Conservation (phyloP, 176 grass and related monocot genomes). For the sorghum (Sorghum bicolor) region Sorghum_bicolor_NCBIv3 NC_012871.2:5991001-5991500, state of each 20-base stretch:
- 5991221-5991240: no score
- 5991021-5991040: not conserved
- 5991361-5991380: not conserved
- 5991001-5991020: not conserved
- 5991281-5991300: not conserved
- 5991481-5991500: no score
- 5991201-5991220: no score
- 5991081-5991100: no score
- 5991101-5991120: not conserved
- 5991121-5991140: not conserved
- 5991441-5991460: not conserved
- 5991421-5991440: not conserved
- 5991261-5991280: not conserved
- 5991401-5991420: not conserved
- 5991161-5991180: not conserved
- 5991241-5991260: not conserved
- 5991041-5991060: constrained; percentile 38
- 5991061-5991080: not conserved
- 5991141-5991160: not conserved
- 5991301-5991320: not conserved
- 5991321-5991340: not conserved
- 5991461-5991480: no score
- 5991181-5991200: not conserved
- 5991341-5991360: not conserved
- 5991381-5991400: not conserved